These are phyloP conservation scores for Elaphomyces granulatus DNA, from an alignment of 495 filamentous ascomycete species.

Conservation along the genomic window DNA sequence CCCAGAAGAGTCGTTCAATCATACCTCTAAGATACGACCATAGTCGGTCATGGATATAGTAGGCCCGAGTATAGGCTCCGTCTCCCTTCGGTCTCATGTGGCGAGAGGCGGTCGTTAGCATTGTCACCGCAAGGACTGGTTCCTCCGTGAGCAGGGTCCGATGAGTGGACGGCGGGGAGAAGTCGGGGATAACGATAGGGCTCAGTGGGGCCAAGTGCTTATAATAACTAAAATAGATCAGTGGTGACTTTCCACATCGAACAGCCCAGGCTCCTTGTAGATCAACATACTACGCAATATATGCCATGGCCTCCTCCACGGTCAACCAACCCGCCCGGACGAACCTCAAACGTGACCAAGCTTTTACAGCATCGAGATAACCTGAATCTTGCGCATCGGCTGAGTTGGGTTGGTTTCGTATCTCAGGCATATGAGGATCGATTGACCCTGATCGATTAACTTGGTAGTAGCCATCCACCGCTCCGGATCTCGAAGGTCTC, in stretches of 20 bases:
- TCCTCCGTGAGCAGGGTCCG: slow-evolving; percentile 70
- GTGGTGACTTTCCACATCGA: no score
- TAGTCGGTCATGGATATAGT: slow-evolving; percentile 88
- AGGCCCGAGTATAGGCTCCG: slow-evolving; percentile 68
- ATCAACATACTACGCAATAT: slow-evolving; percentile 67
- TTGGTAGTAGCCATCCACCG: slow-evolving; percentile 20
- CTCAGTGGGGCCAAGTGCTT: slow-evolving; percentile 78
- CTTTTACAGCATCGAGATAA: slow-evolving; percentile 52
- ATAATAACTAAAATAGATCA: slow-evolving; percentile 60
- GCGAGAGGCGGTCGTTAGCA: slow-evolving; percentile 80
- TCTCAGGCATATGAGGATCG: slow-evolving; percentile 15
- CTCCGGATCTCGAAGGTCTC: slow-evolving; percentile 21
- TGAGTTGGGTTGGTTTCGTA: slow-evolving; percentile 15
- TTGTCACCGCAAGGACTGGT: slow-evolving; percentile 77
- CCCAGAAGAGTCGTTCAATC: slow-evolving; percentile 89
- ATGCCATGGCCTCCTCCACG: slow-evolving; percentile 77
- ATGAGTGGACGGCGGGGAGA: slow-evolving; percentile 58
- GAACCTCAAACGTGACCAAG: slow-evolving; percentile 83
- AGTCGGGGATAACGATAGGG: slow-evolving; percentile 77
- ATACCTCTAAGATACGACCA: slow-evolving; percentile 89
- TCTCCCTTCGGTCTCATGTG: slow-evolving; percentile 67
- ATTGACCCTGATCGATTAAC: slow-evolving; percentile 14
- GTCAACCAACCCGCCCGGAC: slow-evolving; percentile 95
- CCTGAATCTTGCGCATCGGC: slow-evolving; percentile 19
- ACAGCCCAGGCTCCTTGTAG: no score